These are phyloP conservation scores for Ogataea paraovalis DNA, from an alignment of 805 yeast genomes.

Conservation along the genomic window DNA sequence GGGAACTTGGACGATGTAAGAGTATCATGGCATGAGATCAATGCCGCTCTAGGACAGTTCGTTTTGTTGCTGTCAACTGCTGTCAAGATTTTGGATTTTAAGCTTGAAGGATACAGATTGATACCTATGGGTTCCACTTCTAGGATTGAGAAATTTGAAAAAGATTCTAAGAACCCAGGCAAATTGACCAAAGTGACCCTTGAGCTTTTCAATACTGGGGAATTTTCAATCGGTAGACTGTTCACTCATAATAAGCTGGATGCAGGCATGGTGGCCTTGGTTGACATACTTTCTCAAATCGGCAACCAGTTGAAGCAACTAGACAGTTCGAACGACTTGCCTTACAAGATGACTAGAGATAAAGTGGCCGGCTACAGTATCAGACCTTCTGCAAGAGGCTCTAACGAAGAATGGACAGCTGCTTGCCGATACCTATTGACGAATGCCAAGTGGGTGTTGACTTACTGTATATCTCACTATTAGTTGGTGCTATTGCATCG, in stretches of 20 bases:
- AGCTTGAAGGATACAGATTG: constrained; percentile 55
- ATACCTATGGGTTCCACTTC: constrained; percentile 86
- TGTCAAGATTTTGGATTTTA: constrained; percentile 49
- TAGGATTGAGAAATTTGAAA: constrained; percentile 55
- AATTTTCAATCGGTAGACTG: constrained; percentile 65
- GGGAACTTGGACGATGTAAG: constrained; percentile 58
- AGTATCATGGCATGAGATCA: constrained; percentile 87
- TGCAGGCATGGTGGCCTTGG: constrained; percentile 72
- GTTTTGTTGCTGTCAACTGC: constrained; percentile 66
- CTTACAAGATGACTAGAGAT: constrained; percentile 68
- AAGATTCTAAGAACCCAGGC: constrained; percentile 32
- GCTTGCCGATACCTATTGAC: constrained; percentile 82
- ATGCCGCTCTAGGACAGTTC: constrained; percentile 87
- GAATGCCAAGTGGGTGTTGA: constrained; percentile 78
- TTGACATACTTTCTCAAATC: constrained; percentile 56
- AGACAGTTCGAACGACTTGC: constrained; percentile 60
- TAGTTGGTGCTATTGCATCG: not conserved
- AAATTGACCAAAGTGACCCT: constrained; percentile 38
- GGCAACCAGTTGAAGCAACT: constrained; percentile 39
- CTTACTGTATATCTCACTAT: constrained; percentile 52
- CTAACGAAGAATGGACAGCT: constrained; percentile 82
- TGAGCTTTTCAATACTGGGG: constrained; percentile 65
- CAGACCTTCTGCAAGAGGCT: constrained; percentile 55
- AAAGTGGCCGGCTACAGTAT: constrained; percentile 75
- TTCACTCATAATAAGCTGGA: constrained; percentile 77